Percentiles rank a stretch among this genome's conserved stretches.
These are phyloP conservation scores for Plasmodium relictum DNA, from an alignment of 169 alveolate species.

Conservation along the genomic window DNA sequence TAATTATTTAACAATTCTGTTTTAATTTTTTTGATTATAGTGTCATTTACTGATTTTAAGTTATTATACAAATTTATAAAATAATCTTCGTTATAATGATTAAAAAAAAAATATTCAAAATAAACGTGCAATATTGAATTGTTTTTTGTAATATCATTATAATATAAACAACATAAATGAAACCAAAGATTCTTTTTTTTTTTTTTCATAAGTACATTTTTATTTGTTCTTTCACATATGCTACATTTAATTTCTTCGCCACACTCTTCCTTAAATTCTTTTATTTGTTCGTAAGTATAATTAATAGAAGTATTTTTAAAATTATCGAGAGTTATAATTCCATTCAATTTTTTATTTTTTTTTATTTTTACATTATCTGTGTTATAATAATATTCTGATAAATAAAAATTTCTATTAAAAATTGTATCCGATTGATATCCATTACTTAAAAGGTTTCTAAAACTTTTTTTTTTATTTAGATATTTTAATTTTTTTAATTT, in stretches of 20 bases:
- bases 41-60: slow-evolving; percentile 18
- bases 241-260: not conserved
- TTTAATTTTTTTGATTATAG: slow-evolving; percentile 29
- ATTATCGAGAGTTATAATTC: not conserved
- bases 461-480: not conserved
- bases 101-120: slow-evolving; percentile 39
- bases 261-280: not conserved
- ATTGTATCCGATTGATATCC: not conserved
- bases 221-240: slow-evolving; percentile 13
- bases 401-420: not conserved
- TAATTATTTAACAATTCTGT: slow-evolving; percentile 13
- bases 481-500: not conserved
- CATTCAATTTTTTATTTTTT: not conserved
- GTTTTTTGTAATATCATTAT: slow-evolving; percentile 32
- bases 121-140: slow-evolving; percentile 16
- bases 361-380: too few relatives aligned
- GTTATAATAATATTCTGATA: too few relatives aligned
- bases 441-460: not conserved
- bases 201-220: slow-evolving; percentile 34
- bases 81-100: slow-evolving; percentile 47
- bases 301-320: not conserved
- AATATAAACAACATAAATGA: slow-evolving; percentile 49
- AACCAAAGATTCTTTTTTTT: slow-evolving; percentile 23
- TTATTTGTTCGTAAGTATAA: not conserved
- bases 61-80: slow-evolving; percentile 30